Percentiles rank a stretch among this genome's conserved stretches.
These are phyloP conservation scores for Chlorella variabilis DNA, from an alignment of 163 green algal genomes.

Conservation along the genomic window DNA sequence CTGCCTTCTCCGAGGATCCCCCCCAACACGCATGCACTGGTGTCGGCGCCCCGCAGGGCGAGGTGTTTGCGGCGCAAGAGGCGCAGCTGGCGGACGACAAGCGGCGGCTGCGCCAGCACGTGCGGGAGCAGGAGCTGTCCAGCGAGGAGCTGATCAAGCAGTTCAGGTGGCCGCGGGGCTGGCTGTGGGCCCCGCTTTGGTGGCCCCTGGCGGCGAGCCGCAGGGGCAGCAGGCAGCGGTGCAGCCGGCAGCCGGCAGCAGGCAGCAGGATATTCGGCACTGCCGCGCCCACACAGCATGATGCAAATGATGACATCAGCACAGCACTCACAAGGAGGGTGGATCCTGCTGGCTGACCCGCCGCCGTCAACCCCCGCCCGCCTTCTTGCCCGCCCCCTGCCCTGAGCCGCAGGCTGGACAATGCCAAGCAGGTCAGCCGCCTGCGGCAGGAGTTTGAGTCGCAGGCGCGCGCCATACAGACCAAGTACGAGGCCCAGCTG, in stretches of 20 bases:
- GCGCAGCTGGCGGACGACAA: constrained; percentile 81
- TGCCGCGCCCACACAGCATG: too few relatives aligned
- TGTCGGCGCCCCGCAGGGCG: not conserved
- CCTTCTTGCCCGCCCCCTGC: too few relatives aligned
- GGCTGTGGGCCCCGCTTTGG: not conserved
- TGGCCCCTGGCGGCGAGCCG: too few relatives aligned
- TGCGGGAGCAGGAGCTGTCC: constrained; percentile 86
- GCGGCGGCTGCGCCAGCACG: constrained; percentile 78
- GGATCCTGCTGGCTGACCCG: too few relatives aligned
- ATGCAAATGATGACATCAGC: too few relatives aligned
- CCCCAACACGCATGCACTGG: too few relatives aligned
- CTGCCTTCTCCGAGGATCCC: too few relatives aligned
- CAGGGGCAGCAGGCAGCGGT: too few relatives aligned
- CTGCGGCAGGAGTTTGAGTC: constrained; percentile 90
- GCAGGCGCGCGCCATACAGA: constrained; percentile 62
- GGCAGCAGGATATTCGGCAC: too few relatives aligned
- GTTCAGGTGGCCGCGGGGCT: constrained; percentile 52
- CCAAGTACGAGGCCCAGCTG: constrained; percentile 84
- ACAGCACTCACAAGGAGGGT: too few relatives aligned
- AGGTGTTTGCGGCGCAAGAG: constrained; percentile 48
- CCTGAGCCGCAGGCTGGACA: constrained; percentile 78
- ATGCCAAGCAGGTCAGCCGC: constrained; percentile 91
- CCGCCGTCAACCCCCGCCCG: too few relatives aligned
- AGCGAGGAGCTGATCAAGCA: constrained; percentile 77
- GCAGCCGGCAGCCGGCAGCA: too few relatives aligned